phyloP scores from a whole-genome alignment of 73 alveolate species.

The Paramecium sonneborni region DNA sequence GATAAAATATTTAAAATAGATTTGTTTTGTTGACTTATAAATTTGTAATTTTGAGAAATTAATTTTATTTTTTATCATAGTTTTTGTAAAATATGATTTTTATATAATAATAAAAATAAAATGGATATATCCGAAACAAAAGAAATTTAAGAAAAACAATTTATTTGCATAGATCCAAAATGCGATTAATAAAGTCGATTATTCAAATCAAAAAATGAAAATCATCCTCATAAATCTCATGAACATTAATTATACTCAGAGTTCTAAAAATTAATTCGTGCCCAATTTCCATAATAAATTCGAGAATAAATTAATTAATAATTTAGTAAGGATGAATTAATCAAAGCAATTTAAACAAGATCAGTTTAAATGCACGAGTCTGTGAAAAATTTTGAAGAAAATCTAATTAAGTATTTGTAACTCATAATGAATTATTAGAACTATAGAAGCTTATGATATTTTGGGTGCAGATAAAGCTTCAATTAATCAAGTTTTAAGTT shows the following conservation, averaged over 20 bases:
- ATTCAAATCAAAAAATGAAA: not conserved
- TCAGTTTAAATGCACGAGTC: conserved; percentile 23
- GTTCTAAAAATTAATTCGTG: not conserved
- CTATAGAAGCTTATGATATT: conserved; percentile 41
- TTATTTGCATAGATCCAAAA: not conserved
- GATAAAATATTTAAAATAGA: not conserved
- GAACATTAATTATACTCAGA: conserved; percentile 10
- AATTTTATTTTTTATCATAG: not conserved
- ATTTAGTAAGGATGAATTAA: not conserved
- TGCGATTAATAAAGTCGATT: not conserved
- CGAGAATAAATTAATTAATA: not conserved
- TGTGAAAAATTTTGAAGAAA: conserved; percentile 9
- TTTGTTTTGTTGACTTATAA: not conserved
- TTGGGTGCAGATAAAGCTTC: conserved; percentile 47
- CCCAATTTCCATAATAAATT: not conserved
- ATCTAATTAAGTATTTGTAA: not conserved
- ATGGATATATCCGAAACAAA: not conserved
- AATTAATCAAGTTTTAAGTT: not conserved
- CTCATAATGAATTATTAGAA: not conserved
- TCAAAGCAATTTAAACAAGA: not conserved
- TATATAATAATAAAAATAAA: not conserved
- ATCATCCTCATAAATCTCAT: conserved; percentile 18
- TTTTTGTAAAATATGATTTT: not conserved
- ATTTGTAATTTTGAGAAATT: not conserved
- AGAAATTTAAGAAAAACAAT: not conserved